These are phyloP conservation scores for Hirschioporus abietinus DNA, from an alignment of 768 basidiomycete species.

Conservation along the genomic window DNA sequence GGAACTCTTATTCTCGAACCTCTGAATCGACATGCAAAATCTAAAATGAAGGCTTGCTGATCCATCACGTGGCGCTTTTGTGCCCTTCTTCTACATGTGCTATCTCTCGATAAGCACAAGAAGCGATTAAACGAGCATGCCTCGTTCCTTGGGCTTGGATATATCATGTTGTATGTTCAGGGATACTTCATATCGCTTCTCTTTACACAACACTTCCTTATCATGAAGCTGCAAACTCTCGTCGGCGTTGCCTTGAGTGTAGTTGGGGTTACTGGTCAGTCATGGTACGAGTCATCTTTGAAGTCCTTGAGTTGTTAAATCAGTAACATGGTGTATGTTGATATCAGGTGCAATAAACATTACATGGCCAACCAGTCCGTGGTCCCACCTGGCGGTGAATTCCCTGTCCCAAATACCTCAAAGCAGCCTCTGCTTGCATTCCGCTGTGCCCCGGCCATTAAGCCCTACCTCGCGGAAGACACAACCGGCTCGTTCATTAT, in stretches of 20 bases:
- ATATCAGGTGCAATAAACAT: conserved; percentile 49
- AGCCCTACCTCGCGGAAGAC: conserved; percentile 57
- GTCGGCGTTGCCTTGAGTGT: neutral
- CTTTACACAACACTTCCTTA: neutral
- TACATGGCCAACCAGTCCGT: conserved; percentile 41
- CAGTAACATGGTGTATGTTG: neutral
- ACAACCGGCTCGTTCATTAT: conserved; percentile 43
- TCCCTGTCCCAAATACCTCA: conserved; percentile 33
- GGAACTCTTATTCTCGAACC: neutral
- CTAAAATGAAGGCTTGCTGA: neutral
- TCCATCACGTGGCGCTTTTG: neutral
- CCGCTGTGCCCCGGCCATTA: conserved; percentile 52
- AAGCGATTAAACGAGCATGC: neutral
- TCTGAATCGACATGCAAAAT: neutral
- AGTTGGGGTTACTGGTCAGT: neutral
- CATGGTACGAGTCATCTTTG: neutral
- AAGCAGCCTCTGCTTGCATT: conserved; percentile 45
- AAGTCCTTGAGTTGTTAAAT: neutral
- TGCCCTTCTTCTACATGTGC: neutral
- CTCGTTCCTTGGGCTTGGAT: neutral
- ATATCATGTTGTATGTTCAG: neutral
- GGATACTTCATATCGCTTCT: neutral
- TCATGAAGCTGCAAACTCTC: neutral
- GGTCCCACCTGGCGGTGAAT: conserved; percentile 46
- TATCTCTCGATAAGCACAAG: neutral